Conservation (phyloP, 2,329 filamentous ascomycete species). For the Thyridium curvatum region DNA sequence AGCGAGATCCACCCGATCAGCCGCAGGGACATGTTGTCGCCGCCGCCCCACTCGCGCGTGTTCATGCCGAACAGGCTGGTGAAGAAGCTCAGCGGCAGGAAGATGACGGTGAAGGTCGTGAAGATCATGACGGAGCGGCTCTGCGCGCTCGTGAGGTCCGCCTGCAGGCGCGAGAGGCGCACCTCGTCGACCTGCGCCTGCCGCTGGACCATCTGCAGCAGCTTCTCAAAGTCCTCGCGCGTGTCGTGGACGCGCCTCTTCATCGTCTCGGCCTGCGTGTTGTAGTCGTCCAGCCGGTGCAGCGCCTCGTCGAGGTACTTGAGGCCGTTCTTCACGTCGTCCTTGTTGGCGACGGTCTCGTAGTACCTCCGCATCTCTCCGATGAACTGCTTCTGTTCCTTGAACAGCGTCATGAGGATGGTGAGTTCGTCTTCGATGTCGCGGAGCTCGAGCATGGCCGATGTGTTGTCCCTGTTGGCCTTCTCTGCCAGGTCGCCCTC, state of each 20-base stretch:
- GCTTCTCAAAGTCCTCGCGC: constrained; percentile 56
- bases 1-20: constrained; percentile 40
- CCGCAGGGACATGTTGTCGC: neutral
- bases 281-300: constrained; percentile 46
- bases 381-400: constrained; percentile 47
- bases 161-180: constrained; percentile 5
- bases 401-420: constrained; percentile 49
- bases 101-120: constrained; percentile 23
- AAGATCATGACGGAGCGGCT: constrained; percentile 22
- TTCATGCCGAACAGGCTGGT: constrained; percentile 14
- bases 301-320: constrained; percentile 48
- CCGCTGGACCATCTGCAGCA: constrained; percentile 60
- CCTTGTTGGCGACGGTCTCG: constrained; percentile 27
- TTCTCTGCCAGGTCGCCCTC: constrained; percentile 39
- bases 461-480: constrained; percentile 57
- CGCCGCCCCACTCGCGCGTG: constrained; percentile 5
- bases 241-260: constrained; percentile 47
- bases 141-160: constrained; percentile 9
- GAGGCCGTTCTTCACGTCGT: constrained; percentile 37
- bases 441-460: constrained; percentile 53
- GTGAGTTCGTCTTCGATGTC: constrained; percentile 59
- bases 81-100: constrained; percentile 16
- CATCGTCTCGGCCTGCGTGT: constrained; percentile 49
- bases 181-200: constrained; percentile 6
- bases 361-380: constrained; percentile 39